These are phyloP conservation scores for Penicillium vulpinum DNA, from an alignment of 2,329 filamentous ascomycete species.

Conservation along the genomic window DNA sequence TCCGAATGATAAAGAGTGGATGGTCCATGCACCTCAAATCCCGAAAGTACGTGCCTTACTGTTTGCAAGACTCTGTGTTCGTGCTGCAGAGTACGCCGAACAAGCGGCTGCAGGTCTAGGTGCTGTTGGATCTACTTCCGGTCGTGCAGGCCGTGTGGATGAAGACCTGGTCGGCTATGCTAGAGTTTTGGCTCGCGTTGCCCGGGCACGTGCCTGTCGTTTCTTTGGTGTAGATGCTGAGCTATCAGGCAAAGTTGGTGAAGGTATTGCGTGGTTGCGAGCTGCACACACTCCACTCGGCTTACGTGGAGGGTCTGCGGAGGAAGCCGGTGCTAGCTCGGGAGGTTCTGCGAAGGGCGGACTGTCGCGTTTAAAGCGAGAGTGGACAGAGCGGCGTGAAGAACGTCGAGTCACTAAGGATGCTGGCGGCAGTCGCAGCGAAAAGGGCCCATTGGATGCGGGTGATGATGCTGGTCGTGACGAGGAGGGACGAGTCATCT, in stretches of 20 bases:
- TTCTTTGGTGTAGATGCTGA: conserved; percentile 93
- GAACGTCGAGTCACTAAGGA: conserved; percentile 75
- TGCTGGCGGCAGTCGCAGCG: conserved; percentile 35
- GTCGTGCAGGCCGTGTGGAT: conserved; percentile 49
- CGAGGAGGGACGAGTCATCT: conserved; percentile 81
- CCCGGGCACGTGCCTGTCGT: conserved; percentile 80
- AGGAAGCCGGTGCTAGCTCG: not conserved
- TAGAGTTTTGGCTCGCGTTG: conserved; percentile 71
- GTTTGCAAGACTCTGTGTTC: conserved; percentile 83
- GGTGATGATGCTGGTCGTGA: conserved; percentile 79
- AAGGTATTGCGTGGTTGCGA: conserved; percentile 81
- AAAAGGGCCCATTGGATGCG: conserved; percentile 36
- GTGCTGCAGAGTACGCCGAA: conserved; percentile 82
- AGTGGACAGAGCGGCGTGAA: conserved; percentile 73
- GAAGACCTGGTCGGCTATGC: conserved; percentile 70
- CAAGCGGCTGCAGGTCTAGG: conserved; percentile 61
- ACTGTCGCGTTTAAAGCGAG: conserved; percentile 65
- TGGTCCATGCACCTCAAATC: conserved; percentile 86
- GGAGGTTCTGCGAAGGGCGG: conserved; percentile 21
- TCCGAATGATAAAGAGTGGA: conserved; percentile 86
- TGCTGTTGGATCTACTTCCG: conserved; percentile 32
- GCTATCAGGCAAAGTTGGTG: conserved; percentile 74
- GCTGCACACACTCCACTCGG: conserved; percentile 76
- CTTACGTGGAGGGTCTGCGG: conserved; percentile 47
- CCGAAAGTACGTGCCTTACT: conserved; percentile 86